phyloP scores from a whole-genome alignment of 1,284 basidiomycete genomes.

The Pascua sp. region DNA sequence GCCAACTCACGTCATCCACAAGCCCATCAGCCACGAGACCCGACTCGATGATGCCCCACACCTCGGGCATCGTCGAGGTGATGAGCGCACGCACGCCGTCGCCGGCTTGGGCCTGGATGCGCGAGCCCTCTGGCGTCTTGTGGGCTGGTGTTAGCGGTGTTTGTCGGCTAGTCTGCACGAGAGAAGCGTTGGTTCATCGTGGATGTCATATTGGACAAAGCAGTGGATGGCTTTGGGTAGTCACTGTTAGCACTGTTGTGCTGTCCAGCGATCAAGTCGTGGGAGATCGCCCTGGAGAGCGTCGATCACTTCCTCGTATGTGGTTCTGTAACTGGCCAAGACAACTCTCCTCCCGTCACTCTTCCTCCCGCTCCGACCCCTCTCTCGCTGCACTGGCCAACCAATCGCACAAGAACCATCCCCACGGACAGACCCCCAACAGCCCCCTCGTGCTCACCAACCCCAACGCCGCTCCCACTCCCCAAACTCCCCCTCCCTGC shows the following conservation, averaged over 20 bases:
- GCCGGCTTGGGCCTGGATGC: conserved; percentile 62
- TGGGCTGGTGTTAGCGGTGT: conserved; percentile 28
- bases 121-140: conserved; percentile 70
- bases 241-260: too few species aligned
- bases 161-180: not conserved
- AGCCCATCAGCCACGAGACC: conserved; percentile 63
- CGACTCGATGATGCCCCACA: conserved; percentile 34
- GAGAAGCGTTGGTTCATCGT: not conserved
- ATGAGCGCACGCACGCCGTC: conserved; percentile 47
- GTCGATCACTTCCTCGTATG: too few species aligned
- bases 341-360: too few species aligned
- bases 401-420: not conserved
- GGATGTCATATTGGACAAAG: not conserved
- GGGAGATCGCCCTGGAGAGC: too few species aligned
- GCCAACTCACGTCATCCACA: conserved; percentile 62
- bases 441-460: too few species aligned
- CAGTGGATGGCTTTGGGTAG: not conserved
- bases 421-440: not conserved
- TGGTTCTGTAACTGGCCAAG: too few species aligned
- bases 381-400: too few species aligned
- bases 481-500: not conserved
- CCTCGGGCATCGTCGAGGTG: conserved; percentile 40
- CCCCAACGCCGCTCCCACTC: not conserved
- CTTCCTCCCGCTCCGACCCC: too few species aligned
- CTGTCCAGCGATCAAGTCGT: too few species aligned